Evolutionary conservation across 768 basidiomycete species (phyloP), one percentile per base, ranked within the genome.

Genomic region (Chalciporus pseudorubinellus): DNA sequence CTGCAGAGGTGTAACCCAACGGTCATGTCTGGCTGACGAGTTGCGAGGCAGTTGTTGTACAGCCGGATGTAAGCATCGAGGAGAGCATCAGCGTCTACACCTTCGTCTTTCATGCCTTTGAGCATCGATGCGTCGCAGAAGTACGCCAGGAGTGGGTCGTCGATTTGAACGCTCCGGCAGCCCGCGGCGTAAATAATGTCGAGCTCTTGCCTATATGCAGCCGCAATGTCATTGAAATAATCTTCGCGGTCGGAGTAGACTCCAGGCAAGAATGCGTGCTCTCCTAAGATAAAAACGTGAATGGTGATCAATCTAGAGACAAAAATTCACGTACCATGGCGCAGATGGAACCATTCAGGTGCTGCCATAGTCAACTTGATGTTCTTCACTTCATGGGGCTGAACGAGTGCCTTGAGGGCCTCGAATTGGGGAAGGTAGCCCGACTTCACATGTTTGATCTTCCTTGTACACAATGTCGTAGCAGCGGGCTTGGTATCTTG

Each of bases 321-420:
- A 8, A 36, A 36, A 36, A 3, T 4, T 31, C n/a, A 36, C 57
- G 73, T 75, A 44, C 85, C 85, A 62, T 84, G 83, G 21, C 81
- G 78, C 24, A 85, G 78, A 63, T 85, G 84, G 65, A 81, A 84
- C 83, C 85, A 86, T 31, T 82, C 81, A 3, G 87, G 87, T 0
- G 85, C 80, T 52, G 81, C 84, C 67, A 87, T 72, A 13, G 84
- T 89, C 52, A 89, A 60, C 65, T 92, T 90, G 66, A 89, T 77
- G 60, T 76, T 73, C 60, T 77, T 76, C 52, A 85, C 80, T 59
- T 87, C 84, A 68, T 85, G 77, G 8, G 79, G 72, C 16, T 78
- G 61, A 21, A 85, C 82, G 18, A 84, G 60, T 22, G 65, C 69
- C 65, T 84, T 86, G 51, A 85, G 69, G 44, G 74, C 79, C 51